A percentile compares a stretch with the other conserved stretches of the same genome.
Conservation (phyloP, 495 filamentous ascomycete genomes). For the Aspergillus ellipticus region DNA sequence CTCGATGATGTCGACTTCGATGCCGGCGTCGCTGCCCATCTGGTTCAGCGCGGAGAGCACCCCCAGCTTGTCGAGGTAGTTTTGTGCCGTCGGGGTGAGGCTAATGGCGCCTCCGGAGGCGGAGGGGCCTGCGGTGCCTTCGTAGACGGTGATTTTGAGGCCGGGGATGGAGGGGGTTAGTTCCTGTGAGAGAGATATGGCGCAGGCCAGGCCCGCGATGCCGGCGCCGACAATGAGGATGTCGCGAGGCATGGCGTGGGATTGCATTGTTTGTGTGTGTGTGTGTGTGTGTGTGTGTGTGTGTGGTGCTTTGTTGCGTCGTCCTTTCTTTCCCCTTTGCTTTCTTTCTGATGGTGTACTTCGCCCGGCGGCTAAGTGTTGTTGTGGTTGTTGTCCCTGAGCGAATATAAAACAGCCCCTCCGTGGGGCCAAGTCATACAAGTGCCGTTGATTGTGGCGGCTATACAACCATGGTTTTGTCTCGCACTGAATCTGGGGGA, state of each 20-base stretch:
- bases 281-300: too few relatives aligned
- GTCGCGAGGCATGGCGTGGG: constrained; percentile 11
- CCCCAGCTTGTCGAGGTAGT: constrained; percentile 45
- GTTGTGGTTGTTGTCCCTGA: neutral
- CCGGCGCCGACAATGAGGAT: constrained; percentile 27
- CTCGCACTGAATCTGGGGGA: too few relatives aligned
- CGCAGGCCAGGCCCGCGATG: constrained; percentile 26
- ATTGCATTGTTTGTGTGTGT: neutral
- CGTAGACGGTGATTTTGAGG: constrained; percentile 40
- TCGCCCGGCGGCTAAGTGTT: too few relatives aligned
- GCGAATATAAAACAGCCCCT: neutral
- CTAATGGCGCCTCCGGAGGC: constrained; percentile 52
- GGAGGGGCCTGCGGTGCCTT: constrained; percentile 37
- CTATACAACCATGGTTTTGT: neutral
- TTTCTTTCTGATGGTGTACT: too few relatives aligned
- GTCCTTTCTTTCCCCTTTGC: neutral
- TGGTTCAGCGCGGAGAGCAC: constrained; percentile 27
- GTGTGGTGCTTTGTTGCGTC: neutral
- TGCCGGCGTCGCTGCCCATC: constrained; percentile 29
- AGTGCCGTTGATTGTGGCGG: neutral
- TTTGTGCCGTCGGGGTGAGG: constrained; percentile 50
- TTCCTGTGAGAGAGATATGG: constrained; percentile 24
- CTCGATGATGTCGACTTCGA: constrained; percentile 43
- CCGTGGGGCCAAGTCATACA: neutral
- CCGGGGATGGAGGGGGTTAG: constrained; percentile 8